phyloP scores from a whole-genome alignment of 2,329 filamentous ascomycete species.

The Hymenoscyphus repandus region DNA sequence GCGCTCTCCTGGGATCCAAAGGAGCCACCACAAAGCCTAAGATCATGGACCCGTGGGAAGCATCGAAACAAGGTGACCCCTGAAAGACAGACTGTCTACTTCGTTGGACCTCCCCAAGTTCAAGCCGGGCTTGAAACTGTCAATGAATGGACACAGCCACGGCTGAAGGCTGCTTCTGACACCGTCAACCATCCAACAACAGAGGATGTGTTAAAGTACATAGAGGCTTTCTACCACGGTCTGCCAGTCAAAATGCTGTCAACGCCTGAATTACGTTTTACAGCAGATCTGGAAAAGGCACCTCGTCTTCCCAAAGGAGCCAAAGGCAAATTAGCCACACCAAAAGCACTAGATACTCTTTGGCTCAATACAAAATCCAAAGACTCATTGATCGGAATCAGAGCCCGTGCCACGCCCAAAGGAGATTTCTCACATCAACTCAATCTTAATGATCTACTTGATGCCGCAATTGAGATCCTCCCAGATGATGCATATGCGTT shows the following conservation, averaged over 20 bases:
- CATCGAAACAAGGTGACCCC: slow-evolving; percentile 20
- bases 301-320: no score
- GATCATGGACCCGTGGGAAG: slow-evolving; percentile 18
- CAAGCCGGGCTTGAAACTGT: slow-evolving; percentile 8
- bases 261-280: slow-evolving; percentile 13
- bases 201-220: slow-evolving; percentile 19
- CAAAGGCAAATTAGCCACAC: not conserved
- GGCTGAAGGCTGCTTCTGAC: not conserved
- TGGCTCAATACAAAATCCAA: slow-evolving; percentile 8
- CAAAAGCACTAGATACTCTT: not conserved
- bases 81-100: slow-evolving; percentile 20
- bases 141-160: slow-evolving; percentile 8
- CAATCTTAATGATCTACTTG: slow-evolving; percentile 24
- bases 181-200: slow-evolving; percentile 5
- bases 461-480: slow-evolving; percentile 23
- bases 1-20: slow-evolving; percentile 21
- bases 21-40: slow-evolving; percentile 19
- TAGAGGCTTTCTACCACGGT: slow-evolving; percentile 25
- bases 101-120: slow-evolving; percentile 19
- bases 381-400: slow-evolving; percentile 17
- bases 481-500: slow-evolving; percentile 26
- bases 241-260: slow-evolving; percentile 22
- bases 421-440: slow-evolving; percentile 23
- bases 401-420: slow-evolving; percentile 17
- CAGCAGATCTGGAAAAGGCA: slow-evolving; percentile 4